phyloP scores from a whole-genome alignment of 1,139 yeast species.

The Ashbya aceris region DNA sequence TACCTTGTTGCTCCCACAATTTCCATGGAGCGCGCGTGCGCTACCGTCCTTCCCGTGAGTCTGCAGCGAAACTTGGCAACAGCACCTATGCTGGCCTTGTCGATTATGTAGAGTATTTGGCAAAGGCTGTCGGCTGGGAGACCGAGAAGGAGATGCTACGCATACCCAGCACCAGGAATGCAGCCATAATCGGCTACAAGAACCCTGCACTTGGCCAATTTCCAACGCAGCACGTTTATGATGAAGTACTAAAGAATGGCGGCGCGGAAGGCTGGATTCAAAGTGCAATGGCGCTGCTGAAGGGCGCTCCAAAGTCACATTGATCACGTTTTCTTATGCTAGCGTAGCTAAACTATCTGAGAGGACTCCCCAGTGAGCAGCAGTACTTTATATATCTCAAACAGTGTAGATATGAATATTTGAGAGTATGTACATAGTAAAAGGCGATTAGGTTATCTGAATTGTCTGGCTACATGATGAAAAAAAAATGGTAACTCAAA shows the following conservation, averaged over 20 bases:
- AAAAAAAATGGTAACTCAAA: no score
- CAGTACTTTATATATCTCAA: neutral
- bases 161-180: conserved; percentile 90
- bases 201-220: conserved; percentile 19
- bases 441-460: no score
- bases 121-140: conserved; percentile 69
- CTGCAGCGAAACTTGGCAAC: conserved; percentile 28
- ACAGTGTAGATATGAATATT: neutral
- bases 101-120: conserved; percentile 68
- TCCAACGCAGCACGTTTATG: conserved; percentile 38
- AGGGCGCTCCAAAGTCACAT: conserved; percentile 25
- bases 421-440: no score
- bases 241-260: conserved; percentile 61
- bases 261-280: conserved; percentile 91
- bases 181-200: conserved; percentile 69
- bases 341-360: neutral
- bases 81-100: conserved; percentile 79
- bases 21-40: conserved; percentile 68
- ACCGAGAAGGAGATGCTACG: conserved; percentile 80
- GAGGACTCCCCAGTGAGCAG: no score
- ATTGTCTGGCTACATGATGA: no score
- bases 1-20: conserved; percentile 92
- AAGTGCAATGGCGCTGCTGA: conserved; percentile 59
- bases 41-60: conserved; percentile 30
- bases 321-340: no score